Conservation (phyloP, 2,329 filamentous ascomycete species). For the Cercospora sp. region DNA sequence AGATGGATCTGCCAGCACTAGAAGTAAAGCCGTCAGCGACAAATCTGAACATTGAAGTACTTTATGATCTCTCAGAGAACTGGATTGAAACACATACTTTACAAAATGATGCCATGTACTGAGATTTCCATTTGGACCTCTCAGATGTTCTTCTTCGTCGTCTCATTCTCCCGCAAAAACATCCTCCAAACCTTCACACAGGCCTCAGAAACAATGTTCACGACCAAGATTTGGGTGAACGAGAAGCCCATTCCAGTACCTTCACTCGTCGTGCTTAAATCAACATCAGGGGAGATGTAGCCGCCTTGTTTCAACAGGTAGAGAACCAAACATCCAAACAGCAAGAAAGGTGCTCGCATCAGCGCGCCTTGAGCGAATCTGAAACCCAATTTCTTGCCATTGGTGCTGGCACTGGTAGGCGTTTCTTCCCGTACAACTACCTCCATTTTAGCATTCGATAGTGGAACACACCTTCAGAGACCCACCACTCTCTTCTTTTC, state of each 20-base stretch:
- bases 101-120: background rate
- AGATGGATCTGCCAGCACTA: background rate
- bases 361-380: slow-evolving; percentile 2
- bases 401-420: background rate
- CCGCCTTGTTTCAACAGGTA: background rate
- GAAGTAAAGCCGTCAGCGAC: background rate
- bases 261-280: background rate
- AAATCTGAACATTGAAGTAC: background rate
- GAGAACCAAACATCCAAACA: background rate
- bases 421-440: background rate
- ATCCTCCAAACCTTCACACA: slow-evolving; percentile 12
- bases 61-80: background rate
- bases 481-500: background rate
- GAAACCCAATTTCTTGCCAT: slow-evolving; percentile 1
- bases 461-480: background rate
- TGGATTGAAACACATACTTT: background rate
- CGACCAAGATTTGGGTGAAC: background rate
- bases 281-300: background rate
- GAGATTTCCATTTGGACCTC: background rate
- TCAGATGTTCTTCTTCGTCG: background rate
- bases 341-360: slow-evolving; percentile 3
- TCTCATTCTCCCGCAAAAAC: background rate
- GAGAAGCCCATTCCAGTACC: background rate
- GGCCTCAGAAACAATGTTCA: slow-evolving; percentile 9
- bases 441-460: background rate